A percentile compares a stretch with the other conserved stretches of the same genome.
Evolutionary conservation across 352 stramenopile species (phyloP).

Genomic region (Pythium periplocum): DNA sequence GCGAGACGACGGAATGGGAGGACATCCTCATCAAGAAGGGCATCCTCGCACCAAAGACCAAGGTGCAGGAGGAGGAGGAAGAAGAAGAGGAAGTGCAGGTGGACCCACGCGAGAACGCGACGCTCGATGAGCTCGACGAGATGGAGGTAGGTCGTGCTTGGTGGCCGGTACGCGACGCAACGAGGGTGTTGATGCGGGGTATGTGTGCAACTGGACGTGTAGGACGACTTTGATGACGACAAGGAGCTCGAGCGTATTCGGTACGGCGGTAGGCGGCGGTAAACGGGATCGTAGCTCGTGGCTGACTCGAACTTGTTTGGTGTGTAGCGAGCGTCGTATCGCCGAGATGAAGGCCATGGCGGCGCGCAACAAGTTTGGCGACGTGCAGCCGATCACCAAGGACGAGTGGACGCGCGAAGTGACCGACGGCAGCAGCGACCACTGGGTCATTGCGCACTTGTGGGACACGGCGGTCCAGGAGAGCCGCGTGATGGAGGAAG

Average conservation of each 20-base stretch:
- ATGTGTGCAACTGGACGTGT: neutral
- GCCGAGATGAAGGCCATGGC: slow-evolving; percentile 84
- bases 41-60: slow-evolving; percentile 85
- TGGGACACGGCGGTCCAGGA: slow-evolving; percentile 87
- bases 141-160: slow-evolving; percentile 41
- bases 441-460: slow-evolving; percentile 88
- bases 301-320: neutral
- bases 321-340: slow-evolving; percentile 68
- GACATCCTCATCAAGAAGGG: slow-evolving; percentile 88
- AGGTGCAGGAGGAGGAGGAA: slow-evolving; percentile 75
- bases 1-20: slow-evolving; percentile 88
- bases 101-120: slow-evolving; percentile 72
- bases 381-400: slow-evolving; percentile 89
- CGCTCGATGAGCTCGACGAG: slow-evolving; percentile 82
- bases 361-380: slow-evolving; percentile 82
- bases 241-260: slow-evolving; percentile 69
- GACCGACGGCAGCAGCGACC: slow-evolving; percentile 84
- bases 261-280: slow-evolving; percentile 3
- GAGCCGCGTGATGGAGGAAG: slow-evolving; percentile 89
- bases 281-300: no score
- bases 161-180: neutral
- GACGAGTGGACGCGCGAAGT: slow-evolving; percentile 92
- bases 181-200: neutral
- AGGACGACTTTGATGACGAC: slow-evolving; percentile 87
- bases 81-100: slow-evolving; percentile 53